phyloP scores from a whole-genome alignment of 495 filamentous ascomycete genomes.

The Talaromyces stipitatus region DNA sequence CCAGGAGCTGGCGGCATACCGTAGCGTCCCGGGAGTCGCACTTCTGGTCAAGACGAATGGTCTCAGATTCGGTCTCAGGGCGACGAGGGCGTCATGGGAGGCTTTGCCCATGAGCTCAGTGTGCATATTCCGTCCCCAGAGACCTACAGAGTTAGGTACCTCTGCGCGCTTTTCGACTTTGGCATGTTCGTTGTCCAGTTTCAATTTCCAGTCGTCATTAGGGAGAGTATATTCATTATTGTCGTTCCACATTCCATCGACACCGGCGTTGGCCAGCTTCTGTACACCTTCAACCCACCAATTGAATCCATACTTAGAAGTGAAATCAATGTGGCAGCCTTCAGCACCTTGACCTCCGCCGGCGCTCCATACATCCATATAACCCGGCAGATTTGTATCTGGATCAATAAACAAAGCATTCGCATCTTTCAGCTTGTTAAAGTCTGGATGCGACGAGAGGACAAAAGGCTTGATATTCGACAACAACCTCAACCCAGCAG shows the following conservation, averaged over 20 bases:
- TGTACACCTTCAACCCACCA: conserved; percentile 64
- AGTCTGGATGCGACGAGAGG: conserved; percentile 55
- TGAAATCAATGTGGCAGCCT: conserved; percentile 65
- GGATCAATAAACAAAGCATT: conserved; percentile 57
- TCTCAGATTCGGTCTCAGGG: conserved; percentile 44
- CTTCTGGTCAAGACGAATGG: conserved; percentile 62
- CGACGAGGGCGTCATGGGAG: conserved; percentile 55
- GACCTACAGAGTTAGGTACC: conserved; percentile 34
- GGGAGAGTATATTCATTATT: conserved; percentile 68
- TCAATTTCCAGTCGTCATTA: conserved; percentile 53
- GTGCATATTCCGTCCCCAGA: conserved; percentile 57
- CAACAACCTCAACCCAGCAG: conserved; percentile 53
- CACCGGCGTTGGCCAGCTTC: conserved; percentile 49
- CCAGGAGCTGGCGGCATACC: conserved; percentile 60
- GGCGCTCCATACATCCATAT: conserved; percentile 58
- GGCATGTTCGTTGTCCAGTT: conserved; percentile 37
- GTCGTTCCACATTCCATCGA: conserved; percentile 71
- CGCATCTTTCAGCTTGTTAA: conserved; percentile 41
- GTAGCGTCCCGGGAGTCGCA: conserved; percentile 59
- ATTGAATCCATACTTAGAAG: conserved; percentile 51
- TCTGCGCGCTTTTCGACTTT: conserved; percentile 18
- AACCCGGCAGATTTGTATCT: conserved; percentile 41
- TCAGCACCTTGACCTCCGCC: conserved; percentile 60
- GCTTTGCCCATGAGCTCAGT: conserved; percentile 60
- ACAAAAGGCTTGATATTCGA: conserved; percentile 70